Evolutionary conservation across 495 filamentous ascomycete genomes (phyloP), one percentile per base, ranked within the genome.

Genomic region (Trypethelium eluteriae): DNA sequence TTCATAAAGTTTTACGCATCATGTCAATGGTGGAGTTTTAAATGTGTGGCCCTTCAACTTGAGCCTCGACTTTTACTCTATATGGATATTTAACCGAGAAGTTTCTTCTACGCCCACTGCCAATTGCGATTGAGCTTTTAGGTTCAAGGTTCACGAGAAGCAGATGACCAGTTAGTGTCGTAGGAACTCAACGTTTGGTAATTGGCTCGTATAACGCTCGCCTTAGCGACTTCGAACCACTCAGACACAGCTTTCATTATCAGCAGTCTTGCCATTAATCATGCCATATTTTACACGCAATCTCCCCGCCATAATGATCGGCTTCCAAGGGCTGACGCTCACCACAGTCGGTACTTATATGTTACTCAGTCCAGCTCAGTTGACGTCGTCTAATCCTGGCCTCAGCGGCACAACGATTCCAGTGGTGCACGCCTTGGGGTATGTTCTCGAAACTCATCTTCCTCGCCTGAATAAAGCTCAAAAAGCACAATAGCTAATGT

Each of bases 251-350:
- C 6, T 61, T 61, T 6, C n/a, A 61, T 9, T 9, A 6, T 32
- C 18, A 9, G 56, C 56, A 32, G 7, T 44, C 14, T 14, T 10
- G 5, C 32, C 7, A 14, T 7, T 7, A 59, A 59, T 36, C 53
- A 59, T 59, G 53, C 53, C 53, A n/a, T 59, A 18, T n/a, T 59
- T 59, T 14, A 36, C 53, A 59, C 53, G 32, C 25, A 59, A 18
- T 9, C 53, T 59, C 32, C 53, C 53, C 32, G 34, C 53, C 25
- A 14, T 32, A 36, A 3, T 59, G 7, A 36, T 59, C 7, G 53
- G 53, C 9, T 36, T 59, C 32, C 53, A 59, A 36, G 53, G 53
- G 7, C 25, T 59, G 5, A 35, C 36, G 3, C 18, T 59, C 18
- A 59, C 25, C 32, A 14, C 53, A 59, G 32, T 59, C 7, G 53